Conservation (phyloP, 345 rosid genomes). For the Moricandia arvensis region DNA sequence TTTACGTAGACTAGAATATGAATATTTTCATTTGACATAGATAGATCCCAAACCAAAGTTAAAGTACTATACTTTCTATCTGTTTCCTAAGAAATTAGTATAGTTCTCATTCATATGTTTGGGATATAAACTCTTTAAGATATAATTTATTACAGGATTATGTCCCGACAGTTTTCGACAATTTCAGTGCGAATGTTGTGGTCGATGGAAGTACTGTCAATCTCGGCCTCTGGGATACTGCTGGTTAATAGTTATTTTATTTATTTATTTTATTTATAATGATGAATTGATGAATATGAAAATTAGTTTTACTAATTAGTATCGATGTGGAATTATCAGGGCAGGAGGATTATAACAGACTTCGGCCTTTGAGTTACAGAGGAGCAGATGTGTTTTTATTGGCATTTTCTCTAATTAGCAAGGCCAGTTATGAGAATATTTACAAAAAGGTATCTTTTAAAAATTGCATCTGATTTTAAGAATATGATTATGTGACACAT, state of each 20-base stretch:
- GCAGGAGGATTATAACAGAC: conserved; percentile 82
- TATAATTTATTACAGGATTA: conserved; percentile 10
- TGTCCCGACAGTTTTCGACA: conserved; percentile 4
- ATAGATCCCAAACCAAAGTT: too few relatives aligned
- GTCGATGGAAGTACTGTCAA: conserved; percentile 5
- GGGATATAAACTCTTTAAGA: too few relatives aligned
- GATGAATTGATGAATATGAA: neutral
- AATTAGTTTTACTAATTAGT: neutral
- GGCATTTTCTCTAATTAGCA: conserved; percentile 78
- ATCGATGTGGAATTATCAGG: conserved; percentile 40
- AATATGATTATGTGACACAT: neutral
- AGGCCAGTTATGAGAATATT: conserved; percentile 77
- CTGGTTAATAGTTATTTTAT: neutral
- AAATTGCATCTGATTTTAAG: neutral
- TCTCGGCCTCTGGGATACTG: conserved; percentile 8
- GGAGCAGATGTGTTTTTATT: conserved; percentile 84
- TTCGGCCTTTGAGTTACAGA: conserved; percentile 80
- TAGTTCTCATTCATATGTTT: too few relatives aligned
- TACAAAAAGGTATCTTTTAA: conserved; percentile 43
- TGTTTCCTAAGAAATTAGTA: too few relatives aligned
- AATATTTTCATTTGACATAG: too few relatives aligned
- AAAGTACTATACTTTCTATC: too few relatives aligned
- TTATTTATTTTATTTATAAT: too few relatives aligned
- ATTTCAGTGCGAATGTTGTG: conserved; percentile 5
- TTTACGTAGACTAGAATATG: too few relatives aligned